Conservation (phyloP, 805 yeast genomes). For the Kuraishia ogatae region DNA sequence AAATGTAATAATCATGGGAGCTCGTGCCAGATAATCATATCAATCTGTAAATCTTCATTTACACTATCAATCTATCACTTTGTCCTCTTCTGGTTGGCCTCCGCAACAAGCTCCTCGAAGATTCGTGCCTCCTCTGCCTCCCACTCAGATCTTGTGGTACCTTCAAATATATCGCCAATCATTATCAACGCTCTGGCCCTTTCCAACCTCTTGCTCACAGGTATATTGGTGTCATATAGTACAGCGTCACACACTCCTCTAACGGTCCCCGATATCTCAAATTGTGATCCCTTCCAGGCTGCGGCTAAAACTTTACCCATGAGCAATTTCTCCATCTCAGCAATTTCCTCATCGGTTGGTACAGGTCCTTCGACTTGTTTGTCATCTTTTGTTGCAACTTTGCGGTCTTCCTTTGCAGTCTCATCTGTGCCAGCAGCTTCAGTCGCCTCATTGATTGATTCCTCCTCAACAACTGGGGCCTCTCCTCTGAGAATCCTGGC, state of each 20-base stretch:
- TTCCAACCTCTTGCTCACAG: constrained; percentile 50
- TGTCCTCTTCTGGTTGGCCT: constrained; percentile 58
- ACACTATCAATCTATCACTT: constrained; percentile 27
- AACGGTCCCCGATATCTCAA: constrained; percentile 73
- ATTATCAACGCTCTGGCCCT: constrained; percentile 75
- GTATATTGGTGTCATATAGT: constrained; percentile 57
- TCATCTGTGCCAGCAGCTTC: constrained; percentile 19
- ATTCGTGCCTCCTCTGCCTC: constrained; percentile 90
- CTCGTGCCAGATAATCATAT: no score
- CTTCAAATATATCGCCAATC: constrained; percentile 62
- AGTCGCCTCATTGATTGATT: not conserved
- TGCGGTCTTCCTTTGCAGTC: constrained; percentile 16
- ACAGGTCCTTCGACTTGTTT: constrained; percentile 23
- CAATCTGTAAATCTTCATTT: no score
- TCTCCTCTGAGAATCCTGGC: constrained; percentile 1
- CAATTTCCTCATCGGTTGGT: constrained; percentile 48
- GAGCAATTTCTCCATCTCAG: constrained; percentile 71
- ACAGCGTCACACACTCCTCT: constrained; percentile 79
- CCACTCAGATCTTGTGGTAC: constrained; percentile 66
- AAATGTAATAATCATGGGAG: no score
- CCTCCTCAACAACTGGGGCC: not conserved
- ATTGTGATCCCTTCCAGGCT: constrained; percentile 90
- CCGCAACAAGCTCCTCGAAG: constrained; percentile 89
- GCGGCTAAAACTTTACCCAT: constrained; percentile 89
- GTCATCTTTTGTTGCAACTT: not conserved